Base-by-base conservation (phyloP, 495 filamentous ascomycete genomes). In the Tricharina praecox region DNA sequence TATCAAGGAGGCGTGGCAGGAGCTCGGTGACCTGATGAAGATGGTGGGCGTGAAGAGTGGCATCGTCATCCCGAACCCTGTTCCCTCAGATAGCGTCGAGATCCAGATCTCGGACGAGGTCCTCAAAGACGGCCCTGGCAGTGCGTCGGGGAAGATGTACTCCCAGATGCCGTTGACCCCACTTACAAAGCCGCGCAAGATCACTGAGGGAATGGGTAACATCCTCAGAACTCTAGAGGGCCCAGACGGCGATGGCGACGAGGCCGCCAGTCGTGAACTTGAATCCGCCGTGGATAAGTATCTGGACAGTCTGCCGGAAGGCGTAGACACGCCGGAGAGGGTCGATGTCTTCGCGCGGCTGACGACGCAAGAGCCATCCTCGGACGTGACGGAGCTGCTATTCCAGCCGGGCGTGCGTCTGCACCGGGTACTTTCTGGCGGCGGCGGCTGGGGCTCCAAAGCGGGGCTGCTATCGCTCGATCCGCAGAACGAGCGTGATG, bases 361-460 rank as follows among this genome's bases (percentile, higher is more conserved):
- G 4, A 56, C 60, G n/a, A 20, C 24, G 18, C 24, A 46, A 34
- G n/a, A 33, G n/a, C 65, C 67, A 10, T 34, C 63, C 63, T 54
- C 63, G 33, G 34, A 42, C 23, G 3, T 48, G 28, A 48, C 40
- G 36, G 47, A 54, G 42, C 24, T 50, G n/a, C 40, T 59, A 19
- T 10, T 38, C 4, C 16, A 47, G 10, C 48, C 45, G 9, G 55
- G 56, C 10, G 50, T 42, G 5, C 56, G 56, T 19, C 47, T 74
- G 16, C 69, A 74, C 49, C 73, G 66, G 48, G 72, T 76, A 24
- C 66, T 81, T 48, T 81, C 78, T 52, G 79, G 79, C 15, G 79
- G 79, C 45, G 79, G 79, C 30, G 79, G 79, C 25, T 84, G 79
- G 79, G 79, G 79, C 3, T 75, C 77, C 58, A 84, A 82, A 55